Percentiles rank a stretch among this genome's conserved stretches.
Conservation (phyloP, 163 green algal species). For the Picocystis sp. region DNA sequence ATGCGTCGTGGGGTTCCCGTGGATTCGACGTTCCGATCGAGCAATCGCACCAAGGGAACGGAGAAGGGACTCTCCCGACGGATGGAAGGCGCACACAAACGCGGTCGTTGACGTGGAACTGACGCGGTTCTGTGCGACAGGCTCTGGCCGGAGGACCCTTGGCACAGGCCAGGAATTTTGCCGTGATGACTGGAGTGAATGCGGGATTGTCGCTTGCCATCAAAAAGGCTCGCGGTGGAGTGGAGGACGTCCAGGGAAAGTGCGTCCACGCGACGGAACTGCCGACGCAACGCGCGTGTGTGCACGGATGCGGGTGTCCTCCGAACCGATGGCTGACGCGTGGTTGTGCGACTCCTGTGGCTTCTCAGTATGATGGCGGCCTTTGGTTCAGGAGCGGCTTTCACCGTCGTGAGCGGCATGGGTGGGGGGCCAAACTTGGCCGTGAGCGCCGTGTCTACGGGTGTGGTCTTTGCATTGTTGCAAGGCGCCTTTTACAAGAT, state of each 20-base stretch:
- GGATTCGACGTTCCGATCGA: no score
- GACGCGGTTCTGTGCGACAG: constrained; percentile 12
- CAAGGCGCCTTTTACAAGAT: constrained; percentile 83
- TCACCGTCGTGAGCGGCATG: constrained; percentile 54
- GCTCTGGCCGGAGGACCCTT: constrained; percentile 26
- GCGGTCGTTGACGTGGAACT: no score
- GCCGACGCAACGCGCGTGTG: neutral
- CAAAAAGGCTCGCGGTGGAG: constrained; percentile 49
- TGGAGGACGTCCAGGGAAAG: constrained; percentile 69
- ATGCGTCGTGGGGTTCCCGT: neutral
- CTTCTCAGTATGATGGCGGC: constrained; percentile 45
- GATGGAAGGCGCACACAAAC: neutral
- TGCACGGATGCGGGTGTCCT: no score
- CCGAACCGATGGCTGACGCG: no score
- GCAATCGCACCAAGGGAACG: no score
- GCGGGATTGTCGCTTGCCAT: constrained; percentile 50
- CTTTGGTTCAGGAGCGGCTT: constrained; percentile 61
- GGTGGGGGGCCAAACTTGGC: constrained; percentile 22
- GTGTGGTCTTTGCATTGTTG: constrained; percentile 67
- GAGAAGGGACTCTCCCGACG: neutral
- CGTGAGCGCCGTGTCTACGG: constrained; percentile 47
- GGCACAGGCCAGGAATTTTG: constrained; percentile 79
- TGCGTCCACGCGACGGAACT: constrained; percentile 24
- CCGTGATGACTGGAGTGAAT: constrained; percentile 82
- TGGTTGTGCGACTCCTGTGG: no score